Conservation (phyloP, 306 rosid species). For the Morella rubra region DNA sequence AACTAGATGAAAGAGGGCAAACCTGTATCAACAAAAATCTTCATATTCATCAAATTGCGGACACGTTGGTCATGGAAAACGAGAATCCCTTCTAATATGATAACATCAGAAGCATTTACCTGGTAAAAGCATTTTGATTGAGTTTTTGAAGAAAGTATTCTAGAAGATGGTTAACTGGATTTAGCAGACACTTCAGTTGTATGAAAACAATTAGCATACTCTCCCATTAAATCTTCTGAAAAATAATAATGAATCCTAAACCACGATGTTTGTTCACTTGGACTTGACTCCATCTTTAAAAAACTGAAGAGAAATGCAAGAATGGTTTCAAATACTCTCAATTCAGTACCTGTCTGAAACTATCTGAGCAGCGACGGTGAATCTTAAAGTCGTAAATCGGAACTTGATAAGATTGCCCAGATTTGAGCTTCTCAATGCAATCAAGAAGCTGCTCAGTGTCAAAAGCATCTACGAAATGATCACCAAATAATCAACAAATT, state of each 20-base stretch:
- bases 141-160: neutral
- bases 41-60: conserved; percentile 92
- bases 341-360: conserved; percentile 76
- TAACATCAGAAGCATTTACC: conserved; percentile 98
- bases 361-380: conserved; percentile 77
- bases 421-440: conserved; percentile 61
- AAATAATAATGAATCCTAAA: conserved; percentile 1
- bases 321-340: conserved; percentile 1
- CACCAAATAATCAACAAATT: neutral
- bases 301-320: neutral
- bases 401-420: conserved; percentile 73
- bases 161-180: neutral
- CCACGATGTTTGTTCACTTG: neutral
- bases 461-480: conserved; percentile 63
- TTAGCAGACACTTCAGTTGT: neutral
- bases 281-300: neutral
- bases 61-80: conserved; percentile 94
- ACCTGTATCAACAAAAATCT: conserved; percentile 99
- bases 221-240: neutral
- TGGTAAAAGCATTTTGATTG: conserved; percentile 30
- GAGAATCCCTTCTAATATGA: conserved; percentile 94
- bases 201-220: neutral
- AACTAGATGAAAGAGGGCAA: conserved; percentile 21
- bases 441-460: conserved; percentile 91
- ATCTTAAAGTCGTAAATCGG: conserved; percentile 92